Evolutionary conservation across 2,329 filamentous ascomycete genomes (phyloP), one percentile per base, ranked within the genome.

Genomic region (Colletotrichum cereale): DNA sequence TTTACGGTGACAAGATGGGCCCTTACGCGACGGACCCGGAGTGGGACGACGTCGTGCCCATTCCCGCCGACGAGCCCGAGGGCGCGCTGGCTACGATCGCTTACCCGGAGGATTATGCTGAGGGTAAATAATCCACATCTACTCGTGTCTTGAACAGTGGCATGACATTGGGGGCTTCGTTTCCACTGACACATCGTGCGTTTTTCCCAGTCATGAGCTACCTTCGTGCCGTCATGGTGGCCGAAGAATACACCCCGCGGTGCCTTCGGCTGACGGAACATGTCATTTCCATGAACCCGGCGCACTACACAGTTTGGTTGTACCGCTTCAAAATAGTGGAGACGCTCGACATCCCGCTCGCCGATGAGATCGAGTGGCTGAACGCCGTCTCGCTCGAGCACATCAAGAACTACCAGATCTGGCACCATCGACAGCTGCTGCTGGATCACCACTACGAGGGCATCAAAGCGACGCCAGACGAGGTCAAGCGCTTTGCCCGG

Each of bases 391-490:
- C 96, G 14, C 85, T 97, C 63, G 86, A 89, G 68, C 92, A 97
- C 80, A 90, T 97, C 78, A 99, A 99, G 82, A 99, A 98, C 84
- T 99, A 99, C 84, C 96, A 99, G 83, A 99, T 99, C 81, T 99
- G 96, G 93, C 90, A 92, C 80, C 90, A 92, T 77, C 87, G 90
- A 34, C 89, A 92, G 80, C 84, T 91, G n/a, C 84, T 92, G 40
- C 84, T 92, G 63, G 88, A 92, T 75, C 80, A 86, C 74, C 84
- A 89, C 76, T 86, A 86, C 77, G 82, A 86, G 75, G 81, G 88
- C 82, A 93, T 89, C 84, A 91, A 83, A 80, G 87, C 75, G 80
- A 66, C 56, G 42, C 66, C 73, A 3, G 80, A 86, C 84, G 81
- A 88, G 84, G 73, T 90, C 85, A 76, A 86, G 86, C 76, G 75